These are phyloP conservation scores for Kickxella alabastrina DNA, from an alignment of 192 early-diverging fungal genomes.

Conservation along the genomic window DNA sequence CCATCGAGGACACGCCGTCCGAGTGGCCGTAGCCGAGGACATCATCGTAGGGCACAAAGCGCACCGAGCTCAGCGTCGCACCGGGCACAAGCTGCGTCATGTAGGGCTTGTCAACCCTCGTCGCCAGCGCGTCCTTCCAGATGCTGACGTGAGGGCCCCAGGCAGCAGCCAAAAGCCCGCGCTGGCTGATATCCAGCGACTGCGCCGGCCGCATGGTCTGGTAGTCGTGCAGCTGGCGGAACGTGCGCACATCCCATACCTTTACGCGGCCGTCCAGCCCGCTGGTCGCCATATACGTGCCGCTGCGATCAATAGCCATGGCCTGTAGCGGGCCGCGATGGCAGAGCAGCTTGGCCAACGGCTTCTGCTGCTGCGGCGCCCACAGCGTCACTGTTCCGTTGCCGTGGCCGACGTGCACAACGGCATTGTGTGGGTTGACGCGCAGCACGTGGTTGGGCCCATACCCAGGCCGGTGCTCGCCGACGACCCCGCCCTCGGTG, in stretches of 20 bases:
- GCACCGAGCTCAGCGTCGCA: conserved; percentile 52
- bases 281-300: conserved; percentile 85
- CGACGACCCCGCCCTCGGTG: conserved; percentile 81
- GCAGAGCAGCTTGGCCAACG: conserved; percentile 92
- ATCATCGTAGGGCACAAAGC: conserved; percentile 96
- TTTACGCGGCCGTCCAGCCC: conserved; percentile 88
- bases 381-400: conserved; percentile 90
- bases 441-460: conserved; percentile 80
- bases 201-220: conserved; percentile 72
- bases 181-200: conserved; percentile 77
- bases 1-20: conserved; percentile 70
- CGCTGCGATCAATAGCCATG: conserved; percentile 74
- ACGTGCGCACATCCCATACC: conserved; percentile 90
- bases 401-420: conserved; percentile 86
- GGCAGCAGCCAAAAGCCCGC: conserved; percentile 78
- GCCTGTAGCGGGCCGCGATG: conserved; percentile 83
- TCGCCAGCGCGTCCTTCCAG: conserved; percentile 84
- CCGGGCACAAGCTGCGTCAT: conserved; percentile 72
- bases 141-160: conserved; percentile 74
- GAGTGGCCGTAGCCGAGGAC: conserved; percentile 81
- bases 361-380: conserved; percentile 77
- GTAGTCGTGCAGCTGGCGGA: conserved; percentile 77
- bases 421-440: conserved; percentile 87
- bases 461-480: conserved; percentile 70
- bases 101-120: conserved; percentile 79